Evolutionary conservation across 371 early-diverging fungal genomes (phyloP).

Genomic region (Rhizopus arrhizus): DNA sequence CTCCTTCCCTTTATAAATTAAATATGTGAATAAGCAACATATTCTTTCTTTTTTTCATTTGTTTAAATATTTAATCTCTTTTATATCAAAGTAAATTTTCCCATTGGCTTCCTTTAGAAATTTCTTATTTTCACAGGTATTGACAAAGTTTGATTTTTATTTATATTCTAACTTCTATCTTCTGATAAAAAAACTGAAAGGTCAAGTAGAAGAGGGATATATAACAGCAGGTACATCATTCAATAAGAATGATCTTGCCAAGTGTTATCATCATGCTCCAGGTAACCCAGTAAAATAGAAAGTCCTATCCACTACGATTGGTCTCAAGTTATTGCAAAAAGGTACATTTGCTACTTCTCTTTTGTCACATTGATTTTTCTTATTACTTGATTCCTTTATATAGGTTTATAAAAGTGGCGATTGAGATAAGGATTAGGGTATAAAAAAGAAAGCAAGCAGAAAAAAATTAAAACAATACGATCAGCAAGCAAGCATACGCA

Average conservation of each 20-base stretch:
- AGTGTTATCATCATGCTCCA: constrained; percentile 16
- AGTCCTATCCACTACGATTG: background rate
- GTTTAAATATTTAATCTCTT: background rate
- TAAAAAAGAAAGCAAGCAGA: constrained; percentile 2
- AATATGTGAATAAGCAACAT: background rate
- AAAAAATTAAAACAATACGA: constrained; percentile 5
- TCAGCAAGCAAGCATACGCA: constrained; percentile 9
- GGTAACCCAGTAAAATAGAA: background rate
- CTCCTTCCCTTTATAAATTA: constrained; percentile 5
- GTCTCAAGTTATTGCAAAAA: constrained; percentile 1
- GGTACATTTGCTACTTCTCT: background rate
- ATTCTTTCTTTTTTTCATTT: background rate
- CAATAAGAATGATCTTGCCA: constrained; percentile 16
- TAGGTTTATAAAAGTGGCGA: background rate
- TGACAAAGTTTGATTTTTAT: background rate
- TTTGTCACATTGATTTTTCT: no score
- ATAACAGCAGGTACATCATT: constrained; percentile 26
- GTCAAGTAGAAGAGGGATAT: constrained; percentile 22
- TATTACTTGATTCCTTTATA: background rate
- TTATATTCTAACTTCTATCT: background rate
- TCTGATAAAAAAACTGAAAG: constrained; percentile 9
- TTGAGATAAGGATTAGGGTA: constrained; percentile 21
- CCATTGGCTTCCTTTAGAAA: background rate
- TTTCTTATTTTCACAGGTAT: background rate
- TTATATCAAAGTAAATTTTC: background rate